Base-by-base conservation (phyloP, 1,139 yeast genomes). In the Geotrichum citri-aurantii region DNA sequence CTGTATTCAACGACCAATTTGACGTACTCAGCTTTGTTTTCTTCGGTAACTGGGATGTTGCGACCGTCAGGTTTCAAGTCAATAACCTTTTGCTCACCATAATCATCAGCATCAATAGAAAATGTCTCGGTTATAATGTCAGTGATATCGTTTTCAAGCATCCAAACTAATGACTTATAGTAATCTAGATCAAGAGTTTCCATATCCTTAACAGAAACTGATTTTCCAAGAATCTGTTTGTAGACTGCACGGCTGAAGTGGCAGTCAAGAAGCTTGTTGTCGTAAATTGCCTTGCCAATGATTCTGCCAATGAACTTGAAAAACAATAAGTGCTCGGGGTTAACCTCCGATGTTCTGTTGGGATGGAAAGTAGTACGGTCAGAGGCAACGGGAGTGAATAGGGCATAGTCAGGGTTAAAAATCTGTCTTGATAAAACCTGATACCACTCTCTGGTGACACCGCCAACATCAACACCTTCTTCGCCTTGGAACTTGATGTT, bases 401-500 rank as follows among this genome's bases (percentile, higher is more conserved):
- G 76, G 0, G 97, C 98, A 75, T 92, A 92, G 68, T 91, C 97
- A 0, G 99, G 96, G 69, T 93, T 92, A 74, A 93, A 91, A 89
- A 95, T 92, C 72, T 93, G 98, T 62, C 97, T 79, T 0, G 97
- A 86, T 59, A 95, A 75, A 10, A 92, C 96, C 70, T 91, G 98
- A 69, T 86, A 92, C 99, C 99, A 95, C 72, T 95, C 99, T 68
- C 99, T 79, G 0, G 97, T 90, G 24, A 95, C 86, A 56, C 99
- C 99, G 66, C 99, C 99, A 2, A 97, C 99, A 78, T 95, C 99
- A 55, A 93, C 89, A 65, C 99, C 99, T 60, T 88, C 88, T 71
- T 95, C 99, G 3, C 96, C 97, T 65, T 85, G 86, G 75, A 95
- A 95, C 37, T 81, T 81, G 50, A 95, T 84, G 58, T 88, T 93